Base-by-base conservation (phyloP, 805 yeast genomes). In the Lipomyces chichibuensis region DNA sequence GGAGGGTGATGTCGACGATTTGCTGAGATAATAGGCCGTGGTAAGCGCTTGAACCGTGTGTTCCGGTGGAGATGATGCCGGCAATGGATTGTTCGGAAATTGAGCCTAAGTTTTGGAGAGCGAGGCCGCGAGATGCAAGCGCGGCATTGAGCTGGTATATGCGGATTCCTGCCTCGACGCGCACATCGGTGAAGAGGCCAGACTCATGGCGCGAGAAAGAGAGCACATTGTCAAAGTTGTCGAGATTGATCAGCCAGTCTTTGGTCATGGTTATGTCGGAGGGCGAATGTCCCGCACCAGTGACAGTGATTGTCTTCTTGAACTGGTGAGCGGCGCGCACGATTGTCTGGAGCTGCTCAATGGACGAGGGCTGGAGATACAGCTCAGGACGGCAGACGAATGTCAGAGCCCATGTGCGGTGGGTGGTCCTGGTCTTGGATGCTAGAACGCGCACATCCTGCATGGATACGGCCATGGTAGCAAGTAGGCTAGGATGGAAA, bases 281-380 rank as follows among this genome's bases (percentile, higher is more conserved):
- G 0, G 99, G 99, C 7, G 98, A 92, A 76, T 95, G 98, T 39
- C 97, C 97, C 0, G 97, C 87, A 0, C 99, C 99, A 8, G 91
- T 93, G 1, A 90, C 86, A 83, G 90, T 88, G 64, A 94, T 79
- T 20, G 96, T 90, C 72, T 87, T 88, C 23, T 82, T 80, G 29
- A 80, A 75, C 57, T 78, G 74, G 58, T 84, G 80, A 3, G 98
- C 98, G 65, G 82, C 81, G 46, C 84, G 81, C 37, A 94, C 91
- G 63, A 94, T 81, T 23, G 79, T 82, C 65, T 82, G 81, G 60
- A 94, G 87, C 72, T 93, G 90, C n/a, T 86, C 90, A 5, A 90
- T 75, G 6, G 82, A 80, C 1, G 78, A 75, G 0, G 99, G 99
- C 78, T 92, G 96, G 77, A 91, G 88, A 74, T 84, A 90, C 32